Percentiles rank a stretch among this genome's conserved stretches.
These are phyloP conservation scores for Colletotrichum horii DNA, from an alignment of 2,329 filamentous ascomycete genomes.

Conservation along the genomic window DNA sequence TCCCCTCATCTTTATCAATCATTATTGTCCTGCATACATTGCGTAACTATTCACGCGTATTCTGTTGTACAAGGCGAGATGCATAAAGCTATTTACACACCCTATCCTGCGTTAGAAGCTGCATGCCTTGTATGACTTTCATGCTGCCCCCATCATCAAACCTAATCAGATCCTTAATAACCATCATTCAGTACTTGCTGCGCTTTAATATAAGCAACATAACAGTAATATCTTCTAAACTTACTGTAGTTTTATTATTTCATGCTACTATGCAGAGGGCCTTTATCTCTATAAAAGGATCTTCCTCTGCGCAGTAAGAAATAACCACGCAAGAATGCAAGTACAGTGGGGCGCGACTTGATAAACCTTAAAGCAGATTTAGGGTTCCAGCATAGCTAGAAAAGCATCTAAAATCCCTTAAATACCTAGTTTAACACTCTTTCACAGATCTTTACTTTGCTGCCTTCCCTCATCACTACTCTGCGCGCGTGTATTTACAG, in stretches of 20 bases:
- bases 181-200: accelerated
- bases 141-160: too few species aligned
- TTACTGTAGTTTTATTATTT: background rate
- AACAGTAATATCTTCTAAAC: accelerated
- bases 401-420: accelerated
- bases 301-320: background rate
- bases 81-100: background rate
- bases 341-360: accelerated
- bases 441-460: background rate
- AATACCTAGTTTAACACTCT: background rate
- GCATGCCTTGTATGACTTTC: accelerated
- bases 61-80: accelerated
- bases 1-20: background rate
- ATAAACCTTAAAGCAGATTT: background rate
- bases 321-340: background rate
- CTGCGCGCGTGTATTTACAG: background rate
- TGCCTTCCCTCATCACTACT: background rate
- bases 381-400: background rate
- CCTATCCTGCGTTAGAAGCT: background rate
- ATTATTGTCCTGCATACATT: background rate
- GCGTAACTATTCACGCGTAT: accelerated
- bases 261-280: background rate
- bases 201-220: background rate
- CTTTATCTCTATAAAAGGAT: background rate
- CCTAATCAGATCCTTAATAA: accelerated